Percentiles rank a stretch among this genome's conserved stretches.
phyloP scores from a whole-genome alignment of 2,329 filamentous ascomycete genomes.

The Chaetomiaceae sp. region DNA sequence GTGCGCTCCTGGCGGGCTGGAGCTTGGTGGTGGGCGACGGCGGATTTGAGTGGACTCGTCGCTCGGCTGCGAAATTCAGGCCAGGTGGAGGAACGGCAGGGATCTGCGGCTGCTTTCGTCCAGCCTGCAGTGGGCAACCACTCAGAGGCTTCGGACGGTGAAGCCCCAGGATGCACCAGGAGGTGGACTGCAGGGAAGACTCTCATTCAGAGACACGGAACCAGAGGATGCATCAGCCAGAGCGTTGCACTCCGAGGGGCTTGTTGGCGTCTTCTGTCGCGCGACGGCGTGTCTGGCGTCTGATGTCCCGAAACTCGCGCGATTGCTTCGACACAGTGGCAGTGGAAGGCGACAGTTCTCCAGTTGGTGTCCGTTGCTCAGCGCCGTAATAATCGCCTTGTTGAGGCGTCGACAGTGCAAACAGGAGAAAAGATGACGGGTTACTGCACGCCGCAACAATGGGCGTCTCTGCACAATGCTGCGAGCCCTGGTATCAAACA shows the following conservation, averaged over 20 bases:
- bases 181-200: slow-evolving; percentile 23
- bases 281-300: slow-evolving; percentile 8
- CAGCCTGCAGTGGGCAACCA: slow-evolving; percentile 25
- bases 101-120: slow-evolving; percentile 25
- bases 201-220: slow-evolving; percentile 27
- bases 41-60: slow-evolving; percentile 26
- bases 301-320: slow-evolving; percentile 1
- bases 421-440: background rate
- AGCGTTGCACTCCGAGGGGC: slow-evolving; percentile 20
- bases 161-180: slow-evolving; percentile 23
- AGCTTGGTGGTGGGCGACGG: slow-evolving; percentile 24
- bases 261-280: slow-evolving; percentile 14
- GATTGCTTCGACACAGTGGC: slow-evolving; percentile 6
- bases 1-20: slow-evolving; percentile 13
- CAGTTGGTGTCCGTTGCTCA: too few species aligned
- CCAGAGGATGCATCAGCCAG: slow-evolving; percentile 20
- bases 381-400: slow-evolving; percentile 18
- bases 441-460: background rate
- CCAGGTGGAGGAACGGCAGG: slow-evolving; percentile 27
- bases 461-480: background rate
- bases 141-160: slow-evolving; percentile 24
- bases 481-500: background rate
- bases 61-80: slow-evolving; percentile 30
- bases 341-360: too few species aligned
- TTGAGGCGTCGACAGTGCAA: slow-evolving; percentile 9